A percentile compares a stretch with the other conserved stretches of the same genome.
Evolutionary conservation across 176 grass and related monocot species (phyloP).

Genomic region (Aegilops longissima): DNA sequence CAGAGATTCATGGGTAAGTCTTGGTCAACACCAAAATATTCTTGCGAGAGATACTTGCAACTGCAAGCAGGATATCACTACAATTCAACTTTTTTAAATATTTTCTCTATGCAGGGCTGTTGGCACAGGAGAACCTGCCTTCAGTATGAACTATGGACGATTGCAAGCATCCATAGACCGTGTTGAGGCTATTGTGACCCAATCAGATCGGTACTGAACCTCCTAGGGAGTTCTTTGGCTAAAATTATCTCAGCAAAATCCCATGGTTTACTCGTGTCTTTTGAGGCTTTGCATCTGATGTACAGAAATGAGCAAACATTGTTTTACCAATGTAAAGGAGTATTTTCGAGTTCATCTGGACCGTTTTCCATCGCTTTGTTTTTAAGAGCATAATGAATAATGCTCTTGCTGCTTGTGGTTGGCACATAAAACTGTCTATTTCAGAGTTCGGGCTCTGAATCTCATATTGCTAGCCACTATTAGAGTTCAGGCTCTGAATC

Average conservation of each 20-base stretch:
- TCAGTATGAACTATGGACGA: slow-evolving; percentile 80
- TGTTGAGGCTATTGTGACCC: slow-evolving; percentile 75
- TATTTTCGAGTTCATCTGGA: neutral
- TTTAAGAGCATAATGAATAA: neutral
- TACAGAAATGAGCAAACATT: slow-evolving; percentile 30
- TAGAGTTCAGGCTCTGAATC: too few relatives aligned
- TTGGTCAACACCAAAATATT: neutral
- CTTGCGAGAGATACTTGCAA: neutral
- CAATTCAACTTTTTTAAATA: neutral
- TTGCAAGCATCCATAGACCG: slow-evolving; percentile 94
- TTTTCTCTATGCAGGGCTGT: slow-evolving; percentile 54
- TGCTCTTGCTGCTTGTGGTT: neutral
- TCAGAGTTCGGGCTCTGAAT: neutral
- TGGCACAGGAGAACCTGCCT: slow-evolving; percentile 80
- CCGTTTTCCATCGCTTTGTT: neutral
- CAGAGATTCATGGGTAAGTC: slow-evolving; percentile 91
- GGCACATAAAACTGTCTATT: neutral
- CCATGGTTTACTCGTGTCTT: neutral
- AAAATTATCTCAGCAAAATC: neutral
- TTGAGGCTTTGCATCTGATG: slow-evolving; percentile 25
- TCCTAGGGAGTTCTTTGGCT: neutral
- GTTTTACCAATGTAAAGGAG: neutral
- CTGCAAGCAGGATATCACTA: neutral
- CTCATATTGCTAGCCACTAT: neutral
- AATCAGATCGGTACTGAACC: slow-evolving; percentile 45